Conservation (phyloP, 257 asterid species). For the Phtheirospermum japonicum region DNA sequence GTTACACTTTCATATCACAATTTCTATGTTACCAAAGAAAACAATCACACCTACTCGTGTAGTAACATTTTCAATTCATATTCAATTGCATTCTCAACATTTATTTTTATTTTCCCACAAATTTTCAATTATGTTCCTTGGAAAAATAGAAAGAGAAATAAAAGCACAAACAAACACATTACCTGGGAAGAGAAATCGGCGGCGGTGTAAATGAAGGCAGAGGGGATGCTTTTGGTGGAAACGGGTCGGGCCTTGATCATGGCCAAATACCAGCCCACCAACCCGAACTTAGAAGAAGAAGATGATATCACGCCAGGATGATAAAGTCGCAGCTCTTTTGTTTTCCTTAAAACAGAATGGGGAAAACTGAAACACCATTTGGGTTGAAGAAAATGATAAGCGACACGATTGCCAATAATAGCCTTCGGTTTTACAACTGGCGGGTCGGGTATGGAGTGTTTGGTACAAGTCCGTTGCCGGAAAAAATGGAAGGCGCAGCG, state of each 20-base stretch:
- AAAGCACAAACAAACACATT: neutral
- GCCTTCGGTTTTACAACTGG: constrained; percentile 19
- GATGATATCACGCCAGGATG: constrained; percentile 28
- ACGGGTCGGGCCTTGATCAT: constrained; percentile 65
- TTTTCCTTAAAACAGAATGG: constrained; percentile 28
- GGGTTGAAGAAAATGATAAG: constrained; percentile 34
- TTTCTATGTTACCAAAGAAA: neutral
- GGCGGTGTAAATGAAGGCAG: constrained; percentile 63
- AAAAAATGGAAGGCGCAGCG: constrained; percentile 17
- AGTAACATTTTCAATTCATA: too few species aligned
- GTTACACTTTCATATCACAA: neutral
- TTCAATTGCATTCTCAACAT: neutral
- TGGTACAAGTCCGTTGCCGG: neutral
- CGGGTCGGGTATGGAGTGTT: constrained; percentile 31
- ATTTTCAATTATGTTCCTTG: too few species aligned
- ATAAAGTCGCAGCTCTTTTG: constrained; percentile 31
- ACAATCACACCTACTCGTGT: too few species aligned
- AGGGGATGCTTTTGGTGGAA: constrained; percentile 65
- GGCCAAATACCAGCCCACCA: constrained; percentile 67
- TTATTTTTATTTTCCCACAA: too few species aligned
- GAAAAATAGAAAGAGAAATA: too few species aligned
- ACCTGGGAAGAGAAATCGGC: constrained; percentile 91
- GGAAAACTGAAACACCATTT: constrained; percentile 42
- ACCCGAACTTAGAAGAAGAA: constrained; percentile 36
- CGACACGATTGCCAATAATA: neutral